phyloP scores from a whole-genome alignment of 768 basidiomycete species.

The Termitomyces sp. region DNA sequence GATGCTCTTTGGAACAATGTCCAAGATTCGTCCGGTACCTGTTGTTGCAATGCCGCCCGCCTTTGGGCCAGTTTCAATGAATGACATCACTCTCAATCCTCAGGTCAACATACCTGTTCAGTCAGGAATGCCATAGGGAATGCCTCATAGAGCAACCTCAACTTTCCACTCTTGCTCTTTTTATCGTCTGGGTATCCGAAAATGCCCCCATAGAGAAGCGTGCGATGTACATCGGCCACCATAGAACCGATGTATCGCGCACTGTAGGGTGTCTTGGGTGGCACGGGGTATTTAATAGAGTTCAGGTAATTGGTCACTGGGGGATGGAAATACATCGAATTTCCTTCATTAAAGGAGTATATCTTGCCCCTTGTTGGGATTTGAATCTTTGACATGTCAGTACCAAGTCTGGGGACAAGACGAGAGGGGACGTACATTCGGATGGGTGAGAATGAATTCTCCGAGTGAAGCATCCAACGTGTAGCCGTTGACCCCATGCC shows the following conservation, averaged over 20 bases:
- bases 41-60: constrained; percentile 97
- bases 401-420: constrained; percentile 2
- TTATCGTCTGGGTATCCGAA: constrained; percentile 98
- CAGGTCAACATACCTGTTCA: constrained; percentile 65
- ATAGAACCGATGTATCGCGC: constrained; percentile 96
- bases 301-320: constrained; percentile 82
- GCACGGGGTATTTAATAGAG: constrained; percentile 85
- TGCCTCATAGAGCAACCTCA: constrained; percentile 93
- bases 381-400: constrained; percentile 59
- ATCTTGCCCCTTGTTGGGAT: constrained; percentile 96
- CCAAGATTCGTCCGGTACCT: constrained; percentile 89
- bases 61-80: constrained; percentile 35
- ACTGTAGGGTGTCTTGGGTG: constrained; percentile 82
- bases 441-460: constrained; percentile 99
- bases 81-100: background rate
- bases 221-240: constrained; percentile 98
- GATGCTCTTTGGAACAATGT: constrained; percentile 80
- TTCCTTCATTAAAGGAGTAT: constrained; percentile 99
- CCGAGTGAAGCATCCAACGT: constrained; percentile 94
- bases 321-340: constrained; percentile 89
- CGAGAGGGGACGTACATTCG: constrained; percentile 56
- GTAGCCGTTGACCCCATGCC: constrained; percentile 96
- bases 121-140: constrained; percentile 97
- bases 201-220: constrained; percentile 95
- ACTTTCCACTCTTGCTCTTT: constrained; percentile 95